These are phyloP conservation scores for Baeospora myosura DNA, from an alignment of 1,284 basidiomycete genomes.

Conservation along the genomic window DNA sequence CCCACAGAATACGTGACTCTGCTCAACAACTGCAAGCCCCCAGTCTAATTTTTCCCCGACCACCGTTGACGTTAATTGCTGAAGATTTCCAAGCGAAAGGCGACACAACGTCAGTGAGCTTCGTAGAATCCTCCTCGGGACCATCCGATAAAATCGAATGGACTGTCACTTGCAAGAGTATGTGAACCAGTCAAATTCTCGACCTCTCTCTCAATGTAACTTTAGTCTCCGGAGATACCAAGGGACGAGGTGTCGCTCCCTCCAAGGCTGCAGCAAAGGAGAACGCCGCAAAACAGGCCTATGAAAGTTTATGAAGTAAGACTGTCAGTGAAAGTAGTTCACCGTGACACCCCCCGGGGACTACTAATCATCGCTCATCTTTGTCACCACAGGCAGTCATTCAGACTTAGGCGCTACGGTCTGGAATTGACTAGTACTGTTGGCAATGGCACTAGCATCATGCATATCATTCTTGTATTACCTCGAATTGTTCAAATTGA, in stretches of 20 bases:
- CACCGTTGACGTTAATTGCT: not conserved
- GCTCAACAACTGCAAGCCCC: conserved; percentile 45
- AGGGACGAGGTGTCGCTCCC: conserved; percentile 35
- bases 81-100: conserved; percentile 35
- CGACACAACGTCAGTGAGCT: conserved; percentile 22
- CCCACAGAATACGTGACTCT: conserved; percentile 33
- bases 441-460: too few species aligned
- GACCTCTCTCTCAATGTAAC: conserved; percentile 2
- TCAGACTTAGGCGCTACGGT: too few species aligned
- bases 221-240: conserved; percentile 40
- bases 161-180: conserved; percentile 51
- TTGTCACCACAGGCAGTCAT: too few species aligned
- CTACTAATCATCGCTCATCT: too few species aligned
- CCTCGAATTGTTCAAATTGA: too few species aligned
- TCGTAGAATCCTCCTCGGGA: conserved; percentile 31
- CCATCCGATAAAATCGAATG: conserved; percentile 35
- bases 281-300: conserved; percentile 41
- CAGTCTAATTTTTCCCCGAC: not conserved
- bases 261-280: conserved; percentile 46
- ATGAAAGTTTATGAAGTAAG: too few species aligned
- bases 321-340: too few species aligned
- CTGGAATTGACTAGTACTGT: too few species aligned
- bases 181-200: conserved; percentile 13
- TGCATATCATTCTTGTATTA: too few species aligned
- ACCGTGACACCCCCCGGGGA: too few species aligned